Evolutionary conservation across 108 stramenopile genomes (phyloP).

Genomic region (Mayamaea pseudoterrestris): DNA sequence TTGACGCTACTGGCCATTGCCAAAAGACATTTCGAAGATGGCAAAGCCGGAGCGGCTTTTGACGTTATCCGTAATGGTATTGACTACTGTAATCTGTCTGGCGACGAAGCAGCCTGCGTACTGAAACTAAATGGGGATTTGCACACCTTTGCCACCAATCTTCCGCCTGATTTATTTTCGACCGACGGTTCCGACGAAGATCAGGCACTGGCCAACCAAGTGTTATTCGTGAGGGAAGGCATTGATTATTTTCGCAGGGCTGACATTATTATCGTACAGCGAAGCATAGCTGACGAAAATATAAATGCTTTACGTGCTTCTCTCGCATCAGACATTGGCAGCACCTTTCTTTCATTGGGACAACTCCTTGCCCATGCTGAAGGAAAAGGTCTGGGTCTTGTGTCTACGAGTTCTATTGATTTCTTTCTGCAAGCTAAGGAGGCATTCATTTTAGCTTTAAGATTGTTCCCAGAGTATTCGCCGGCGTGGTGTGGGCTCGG

Average conservation of each 20-base stretch:
- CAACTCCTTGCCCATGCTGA: too few relatives aligned
- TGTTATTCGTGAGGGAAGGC: too few relatives aligned
- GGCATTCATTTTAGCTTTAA: conserved; percentile 12
- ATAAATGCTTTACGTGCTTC: too few relatives aligned
- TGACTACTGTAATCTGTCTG: conserved; percentile 6
- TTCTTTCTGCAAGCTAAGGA: too few relatives aligned
- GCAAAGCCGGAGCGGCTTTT: conserved; percentile 48
- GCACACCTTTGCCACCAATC: conserved; percentile 40
- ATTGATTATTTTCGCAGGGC: too few relatives aligned
- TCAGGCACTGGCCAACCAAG: too few relatives aligned
- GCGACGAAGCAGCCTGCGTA: conserved; percentile 12
- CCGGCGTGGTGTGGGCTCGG: conserved; percentile 68
- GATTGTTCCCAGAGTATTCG: conserved; percentile 25
- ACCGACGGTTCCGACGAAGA: conserved; percentile 7
- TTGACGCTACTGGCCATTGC: conserved; percentile 35
- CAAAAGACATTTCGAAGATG: conserved; percentile 36
- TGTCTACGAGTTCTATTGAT: conserved; percentile 16
- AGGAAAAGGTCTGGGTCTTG: too few relatives aligned
- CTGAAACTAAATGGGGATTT: conserved; percentile 64
- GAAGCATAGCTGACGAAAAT: too few relatives aligned
- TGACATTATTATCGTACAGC: too few relatives aligned
- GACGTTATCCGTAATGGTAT: conserved; percentile 22
- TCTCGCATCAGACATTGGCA: too few relatives aligned
- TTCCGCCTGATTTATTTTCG: conserved; percentile 44
- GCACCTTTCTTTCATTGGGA: too few relatives aligned